These are phyloP conservation scores for Arabidopsis lyrata DNA, from an alignment of 441 rosid genomes.

Conservation along the genomic window DNA sequence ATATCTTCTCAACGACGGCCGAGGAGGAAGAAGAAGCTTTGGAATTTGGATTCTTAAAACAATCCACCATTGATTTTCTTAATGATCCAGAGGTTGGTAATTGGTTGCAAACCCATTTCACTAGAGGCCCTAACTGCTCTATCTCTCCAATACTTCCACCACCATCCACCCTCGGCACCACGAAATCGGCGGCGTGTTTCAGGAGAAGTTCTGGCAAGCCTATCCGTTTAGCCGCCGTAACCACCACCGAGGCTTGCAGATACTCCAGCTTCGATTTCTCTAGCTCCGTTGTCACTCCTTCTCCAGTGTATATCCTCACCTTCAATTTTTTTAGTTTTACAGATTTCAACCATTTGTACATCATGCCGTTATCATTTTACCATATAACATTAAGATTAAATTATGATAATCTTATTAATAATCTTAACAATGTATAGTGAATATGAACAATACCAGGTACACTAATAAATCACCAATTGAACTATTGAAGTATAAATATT, in stretches of 20 bases:
- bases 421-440: not conserved
- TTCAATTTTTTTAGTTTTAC: not conserved
- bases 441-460: not conserved
- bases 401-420: not conserved
- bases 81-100: conserved; percentile 82
- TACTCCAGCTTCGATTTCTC: conserved; percentile 91
- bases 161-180: conserved; percentile 35
- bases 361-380: not conserved
- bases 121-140: conserved; percentile 61
- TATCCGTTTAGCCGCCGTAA: conserved; percentile 60
- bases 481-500: not conserved
- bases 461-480: too few relatives aligned
- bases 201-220: conserved; percentile 79
- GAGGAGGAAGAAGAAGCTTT: conserved; percentile 43
- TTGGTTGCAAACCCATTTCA: conserved; percentile 92
- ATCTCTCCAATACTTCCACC: conserved; percentile 28
- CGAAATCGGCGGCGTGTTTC: conserved; percentile 62
- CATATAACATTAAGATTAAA: not conserved
- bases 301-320: conserved; percentile 90
- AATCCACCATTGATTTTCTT: conserved; percentile 90
- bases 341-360: not conserved
- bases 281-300: conserved; percentile 66
- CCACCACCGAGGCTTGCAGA: conserved; percentile 80
- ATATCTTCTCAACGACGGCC: conserved; percentile 68
- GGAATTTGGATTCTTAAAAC: conserved; percentile 65